Evolutionary conservation across 2,329 filamentous ascomycete genomes (phyloP).

Genomic region (Elsinoe batatas): DNA sequence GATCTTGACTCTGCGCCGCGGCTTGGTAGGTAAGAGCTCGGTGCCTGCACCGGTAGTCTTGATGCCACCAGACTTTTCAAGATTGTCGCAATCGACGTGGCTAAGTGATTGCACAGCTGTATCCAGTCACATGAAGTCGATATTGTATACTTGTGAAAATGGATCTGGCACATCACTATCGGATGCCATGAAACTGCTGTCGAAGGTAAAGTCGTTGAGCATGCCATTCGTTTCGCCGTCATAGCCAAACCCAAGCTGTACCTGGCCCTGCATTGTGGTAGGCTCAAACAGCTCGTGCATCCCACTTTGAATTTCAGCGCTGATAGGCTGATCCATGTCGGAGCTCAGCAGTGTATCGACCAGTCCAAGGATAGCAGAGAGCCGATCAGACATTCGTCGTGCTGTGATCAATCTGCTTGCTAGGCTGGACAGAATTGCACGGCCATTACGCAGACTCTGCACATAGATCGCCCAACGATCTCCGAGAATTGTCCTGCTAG

Average conservation of each 20-base stretch:
- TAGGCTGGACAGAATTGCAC: background rate
- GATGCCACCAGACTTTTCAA: background rate
- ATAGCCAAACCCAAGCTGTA: background rate
- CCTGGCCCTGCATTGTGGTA: background rate
- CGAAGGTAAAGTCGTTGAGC: background rate
- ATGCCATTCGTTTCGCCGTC: background rate
- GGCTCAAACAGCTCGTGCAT: slow-evolving; percentile 5
- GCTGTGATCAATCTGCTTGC: slow-evolving; percentile 1
- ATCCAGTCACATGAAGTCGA: background rate
- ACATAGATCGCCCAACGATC: background rate
- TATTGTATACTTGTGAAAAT: background rate
- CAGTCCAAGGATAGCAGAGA: background rate
- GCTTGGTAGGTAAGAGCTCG: too few relatives aligned
- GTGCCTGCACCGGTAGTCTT: background rate
- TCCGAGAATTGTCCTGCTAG: background rate
- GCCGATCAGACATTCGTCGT: slow-evolving; percentile 3
- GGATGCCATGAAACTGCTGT: background rate
- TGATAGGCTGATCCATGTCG: background rate
- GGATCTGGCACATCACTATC: background rate
- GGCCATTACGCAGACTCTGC: background rate
- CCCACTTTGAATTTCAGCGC: background rate
- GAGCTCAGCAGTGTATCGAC: background rate
- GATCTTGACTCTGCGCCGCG: too few relatives aligned
- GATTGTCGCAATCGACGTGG: background rate
- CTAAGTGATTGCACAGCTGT: background rate